Evolutionary conservation across 164 flowering plant genomes (phyloP).

Genomic region (Chimonanthus salicifolius): DNA sequence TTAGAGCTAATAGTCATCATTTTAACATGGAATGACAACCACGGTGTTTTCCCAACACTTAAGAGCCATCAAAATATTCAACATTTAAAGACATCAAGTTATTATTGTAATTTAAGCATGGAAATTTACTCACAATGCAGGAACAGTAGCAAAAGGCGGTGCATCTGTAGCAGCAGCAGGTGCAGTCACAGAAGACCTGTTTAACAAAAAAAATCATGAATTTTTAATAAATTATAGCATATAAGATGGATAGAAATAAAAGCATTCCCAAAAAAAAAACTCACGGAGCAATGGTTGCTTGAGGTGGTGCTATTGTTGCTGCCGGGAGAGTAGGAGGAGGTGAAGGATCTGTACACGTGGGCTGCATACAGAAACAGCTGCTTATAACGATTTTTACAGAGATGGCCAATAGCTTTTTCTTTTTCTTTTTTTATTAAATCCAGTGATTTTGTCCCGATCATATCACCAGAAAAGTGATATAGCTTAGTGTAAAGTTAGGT

Average conservation of each 20-base stretch:
- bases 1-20: too few relatives aligned
- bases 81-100: not conserved
- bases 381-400: too few relatives aligned
- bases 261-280: conserved; percentile 14
- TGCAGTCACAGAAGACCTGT: conserved; percentile 34
- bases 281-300: conserved; percentile 40
- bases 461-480: too few relatives aligned
- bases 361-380: conserved; percentile 28
- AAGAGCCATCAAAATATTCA: too few relatives aligned
- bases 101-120: not conserved
- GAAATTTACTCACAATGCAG: conserved; percentile 32
- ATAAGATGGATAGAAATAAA: too few relatives aligned
- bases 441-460: too few relatives aligned
- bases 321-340: conserved; percentile 31
- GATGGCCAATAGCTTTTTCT: too few relatives aligned
- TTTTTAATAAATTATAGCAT: not conserved
- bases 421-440: too few relatives aligned
- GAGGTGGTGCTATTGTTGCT: conserved; percentile 34
- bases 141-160: conserved; percentile 11
- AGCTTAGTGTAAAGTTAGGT: too few relatives aligned
- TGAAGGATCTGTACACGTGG: conserved; percentile 34
- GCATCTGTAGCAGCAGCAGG: conserved; percentile 12
- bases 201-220: not conserved
- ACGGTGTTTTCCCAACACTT: too few relatives aligned
- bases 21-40: too few relatives aligned